Conservation (phyloP, 768 basidiomycete genomes). For the Sporobolomyces pararoseus region DNA sequence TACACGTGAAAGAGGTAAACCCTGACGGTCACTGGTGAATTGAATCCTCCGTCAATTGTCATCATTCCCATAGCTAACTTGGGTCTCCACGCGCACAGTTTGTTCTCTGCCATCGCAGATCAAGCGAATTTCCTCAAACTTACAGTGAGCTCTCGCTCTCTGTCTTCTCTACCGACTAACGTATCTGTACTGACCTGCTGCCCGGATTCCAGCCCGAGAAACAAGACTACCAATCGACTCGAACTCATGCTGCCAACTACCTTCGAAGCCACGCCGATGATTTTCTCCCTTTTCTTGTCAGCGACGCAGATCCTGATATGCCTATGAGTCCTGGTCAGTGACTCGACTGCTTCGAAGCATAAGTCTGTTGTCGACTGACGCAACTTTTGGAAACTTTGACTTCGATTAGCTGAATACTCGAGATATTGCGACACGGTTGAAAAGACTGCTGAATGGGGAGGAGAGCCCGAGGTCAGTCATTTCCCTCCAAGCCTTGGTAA, state of each 20-base stretch:
- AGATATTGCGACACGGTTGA: slow-evolving; percentile 76
- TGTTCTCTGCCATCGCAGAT: slow-evolving; percentile 89
- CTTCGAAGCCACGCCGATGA: slow-evolving; percentile 78
- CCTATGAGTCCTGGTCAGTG: slow-evolving; percentile 57
- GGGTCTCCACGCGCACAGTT: slow-evolving; percentile 45
- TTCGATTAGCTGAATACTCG: slow-evolving; percentile 44
- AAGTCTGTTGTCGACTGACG: too few relatives aligned
- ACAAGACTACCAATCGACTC: slow-evolving; percentile 62
- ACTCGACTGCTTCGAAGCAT: too few relatives aligned
- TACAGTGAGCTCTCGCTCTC: slow-evolving; percentile 48
- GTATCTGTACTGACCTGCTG: background rate
- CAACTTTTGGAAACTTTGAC: background rate
- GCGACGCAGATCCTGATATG: slow-evolving; percentile 60
- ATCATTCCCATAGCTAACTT: too few relatives aligned
- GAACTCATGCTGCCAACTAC: slow-evolving; percentile 71
- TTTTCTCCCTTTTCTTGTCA: slow-evolving; percentile 84
- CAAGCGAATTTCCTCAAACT: slow-evolving; percentile 74
- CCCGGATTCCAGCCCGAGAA: slow-evolving; percentile 39
- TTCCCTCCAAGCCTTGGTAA: background rate
- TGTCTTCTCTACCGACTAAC: background rate
- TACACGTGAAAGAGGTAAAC: slow-evolving; percentile 60
- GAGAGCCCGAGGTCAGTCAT: slow-evolving; percentile 71
- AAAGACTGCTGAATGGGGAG: slow-evolving; percentile 89
- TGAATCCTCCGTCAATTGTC: too few relatives aligned
- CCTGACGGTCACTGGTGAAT: slow-evolving; percentile 82